Conservation (phyloP, 331 rosid species). For the Rosa hybrid region DNA sequence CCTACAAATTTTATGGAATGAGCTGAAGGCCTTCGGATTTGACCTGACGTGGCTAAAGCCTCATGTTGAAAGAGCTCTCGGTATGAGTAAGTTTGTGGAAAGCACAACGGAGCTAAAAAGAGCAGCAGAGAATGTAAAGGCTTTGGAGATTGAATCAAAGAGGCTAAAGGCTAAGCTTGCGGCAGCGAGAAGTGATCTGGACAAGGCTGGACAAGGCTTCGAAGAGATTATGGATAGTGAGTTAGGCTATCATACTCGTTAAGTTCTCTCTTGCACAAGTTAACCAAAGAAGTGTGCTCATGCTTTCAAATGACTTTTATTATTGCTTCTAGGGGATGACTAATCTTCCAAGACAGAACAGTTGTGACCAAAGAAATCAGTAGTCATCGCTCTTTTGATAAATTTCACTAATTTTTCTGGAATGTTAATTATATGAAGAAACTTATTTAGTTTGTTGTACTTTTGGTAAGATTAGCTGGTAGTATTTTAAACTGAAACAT, state of each 20-base stretch:
- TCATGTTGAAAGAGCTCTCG: background rate
- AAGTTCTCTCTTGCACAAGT: no score
- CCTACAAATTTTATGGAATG: background rate
- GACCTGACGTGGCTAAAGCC: slow-evolving; percentile 10
- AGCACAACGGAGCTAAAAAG: background rate
- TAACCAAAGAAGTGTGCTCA: background rate
- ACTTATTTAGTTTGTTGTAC: background rate
- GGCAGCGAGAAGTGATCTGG: background rate
- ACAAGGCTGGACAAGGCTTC: background rate
- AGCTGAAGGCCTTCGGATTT: background rate
- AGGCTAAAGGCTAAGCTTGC: background rate
- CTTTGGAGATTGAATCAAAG: background rate
- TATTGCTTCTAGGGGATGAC: background rate
- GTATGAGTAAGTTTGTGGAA: slow-evolving; percentile 3
- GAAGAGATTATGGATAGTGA: background rate
- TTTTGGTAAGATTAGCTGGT: no score
- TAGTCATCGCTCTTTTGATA: background rate
- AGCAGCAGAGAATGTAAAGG: background rate
- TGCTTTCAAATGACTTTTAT: background rate
- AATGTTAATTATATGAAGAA: background rate
- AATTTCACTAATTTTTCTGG: background rate
- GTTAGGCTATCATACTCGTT: no score
- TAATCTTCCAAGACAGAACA: background rate
- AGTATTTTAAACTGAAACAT: no score
- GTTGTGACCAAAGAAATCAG: background rate